phyloP scores from a whole-genome alignment of 2,329 filamentous ascomycete genomes.

The Bipolaris victoriae region DNA sequence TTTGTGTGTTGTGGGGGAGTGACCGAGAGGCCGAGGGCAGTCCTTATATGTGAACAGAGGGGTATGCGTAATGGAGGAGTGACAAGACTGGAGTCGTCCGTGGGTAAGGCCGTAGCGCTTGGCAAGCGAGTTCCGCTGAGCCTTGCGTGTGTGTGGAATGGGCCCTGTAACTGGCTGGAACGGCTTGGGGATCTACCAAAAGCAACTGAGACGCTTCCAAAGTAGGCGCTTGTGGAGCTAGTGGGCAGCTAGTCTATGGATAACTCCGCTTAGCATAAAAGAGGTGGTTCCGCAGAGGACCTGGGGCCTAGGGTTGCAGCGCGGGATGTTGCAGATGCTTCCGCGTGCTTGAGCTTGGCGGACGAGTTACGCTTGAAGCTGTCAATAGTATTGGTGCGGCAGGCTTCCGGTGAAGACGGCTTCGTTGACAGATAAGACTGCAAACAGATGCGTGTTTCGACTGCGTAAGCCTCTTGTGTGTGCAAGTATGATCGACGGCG shows the following conservation, averaged over 20 bases:
- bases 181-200: constrained; percentile 20
- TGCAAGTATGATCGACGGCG: constrained; percentile 19
- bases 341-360: constrained; percentile 30
- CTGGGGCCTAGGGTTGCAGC: constrained; percentile 28
- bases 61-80: constrained; percentile 9
- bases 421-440: constrained; percentile 8
- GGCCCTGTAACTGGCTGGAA: constrained; percentile 30
- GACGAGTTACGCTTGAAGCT: constrained; percentile 19
- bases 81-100: constrained; percentile 11
- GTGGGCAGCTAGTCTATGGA: constrained; percentile 6
- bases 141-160: constrained; percentile 36
- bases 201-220: constrained; percentile 16
- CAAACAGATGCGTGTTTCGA: constrained; percentile 27
- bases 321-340: constrained; percentile 42
- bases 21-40: constrained; percentile 16
- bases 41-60: constrained; percentile 24
- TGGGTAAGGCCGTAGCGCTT: constrained; percentile 21
- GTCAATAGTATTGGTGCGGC: constrained; percentile 28
- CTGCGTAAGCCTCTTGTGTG: constrained; percentile 27
- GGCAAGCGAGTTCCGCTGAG: constrained; percentile 30
- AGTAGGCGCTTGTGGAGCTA: constrained; percentile 11
- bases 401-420: constrained; percentile 26
- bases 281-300: constrained; percentile 18
- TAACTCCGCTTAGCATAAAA: constrained; percentile 16
- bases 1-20: constrained; percentile 10